phyloP scores from a whole-genome alignment of 2,329 filamentous ascomycete genomes.

The Pseudopithomyces chartarum region DNA sequence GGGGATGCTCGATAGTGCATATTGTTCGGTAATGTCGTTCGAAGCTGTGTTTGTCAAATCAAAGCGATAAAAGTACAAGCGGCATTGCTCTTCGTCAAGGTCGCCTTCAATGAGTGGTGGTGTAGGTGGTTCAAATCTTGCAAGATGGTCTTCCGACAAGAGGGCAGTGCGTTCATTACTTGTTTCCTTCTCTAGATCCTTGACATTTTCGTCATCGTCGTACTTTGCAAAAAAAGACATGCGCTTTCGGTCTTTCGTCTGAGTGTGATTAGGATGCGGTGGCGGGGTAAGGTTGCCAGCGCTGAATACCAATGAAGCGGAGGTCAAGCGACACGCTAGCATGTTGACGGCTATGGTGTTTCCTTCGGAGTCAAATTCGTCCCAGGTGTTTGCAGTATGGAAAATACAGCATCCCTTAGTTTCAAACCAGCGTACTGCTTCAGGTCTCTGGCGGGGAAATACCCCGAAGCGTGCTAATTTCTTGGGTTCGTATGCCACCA shows the following conservation, averaged over 20 bases:
- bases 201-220: constrained; percentile 36
- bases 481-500: constrained; percentile 64
- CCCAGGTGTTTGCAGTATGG: constrained; percentile 75
- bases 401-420: constrained; percentile 72
- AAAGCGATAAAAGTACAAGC: constrained; percentile 72
- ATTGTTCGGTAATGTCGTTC: constrained; percentile 62
- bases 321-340: constrained; percentile 69
- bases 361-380: constrained; percentile 48
- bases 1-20: constrained; percentile 66
- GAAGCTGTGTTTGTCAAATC: constrained; percentile 45
- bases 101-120: constrained; percentile 48
- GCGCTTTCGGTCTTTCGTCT: constrained; percentile 25
- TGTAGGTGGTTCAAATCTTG: constrained; percentile 14
- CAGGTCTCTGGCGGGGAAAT: constrained; percentile 66
- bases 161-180: constrained; percentile 7
- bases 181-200: constrained; percentile 33
- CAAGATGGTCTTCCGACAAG: neutral
- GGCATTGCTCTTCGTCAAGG: constrained; percentile 63
- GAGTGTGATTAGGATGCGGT: constrained; percentile 27
- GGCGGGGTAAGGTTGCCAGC: constrained; percentile 67
- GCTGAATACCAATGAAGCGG: constrained; percentile 67
- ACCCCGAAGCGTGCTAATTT: constrained; percentile 68
- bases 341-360: constrained; percentile 61
- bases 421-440: constrained; percentile 68
- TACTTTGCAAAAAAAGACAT: constrained; percentile 56